phyloP scores from a whole-genome alignment of 345 rosid genomes.

The Acer saccharum region DNA sequence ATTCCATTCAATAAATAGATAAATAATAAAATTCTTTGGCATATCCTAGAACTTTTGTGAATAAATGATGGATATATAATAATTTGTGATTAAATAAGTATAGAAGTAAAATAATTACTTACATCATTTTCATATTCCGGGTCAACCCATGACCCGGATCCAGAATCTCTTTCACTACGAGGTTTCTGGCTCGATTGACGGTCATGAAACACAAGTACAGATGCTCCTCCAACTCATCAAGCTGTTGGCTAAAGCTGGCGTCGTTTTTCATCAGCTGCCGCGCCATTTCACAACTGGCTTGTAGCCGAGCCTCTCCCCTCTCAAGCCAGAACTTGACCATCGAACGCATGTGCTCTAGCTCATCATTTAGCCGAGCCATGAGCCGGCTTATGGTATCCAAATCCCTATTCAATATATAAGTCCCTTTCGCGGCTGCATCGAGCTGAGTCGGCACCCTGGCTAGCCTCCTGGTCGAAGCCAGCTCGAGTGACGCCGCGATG shows the following conservation, averaged over 20 bases:
- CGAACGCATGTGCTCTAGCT: constrained; percentile 52
- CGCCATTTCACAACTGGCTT: constrained; percentile 49
- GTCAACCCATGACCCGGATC: constrained; percentile 26
- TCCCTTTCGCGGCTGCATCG: constrained; percentile 79
- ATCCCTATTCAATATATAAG: constrained; percentile 68
- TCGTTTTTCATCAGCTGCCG: constrained; percentile 52
- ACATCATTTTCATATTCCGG: not conserved
- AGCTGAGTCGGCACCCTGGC: constrained; percentile 46
- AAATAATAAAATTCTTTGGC: too few relatives aligned
- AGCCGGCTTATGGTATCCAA: constrained; percentile 72
- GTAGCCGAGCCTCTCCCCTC: constrained; percentile 47
- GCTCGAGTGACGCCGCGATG: constrained; percentile 35
- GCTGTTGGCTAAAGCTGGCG: constrained; percentile 48
- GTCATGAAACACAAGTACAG: constrained; percentile 84
- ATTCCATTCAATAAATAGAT: too few relatives aligned
- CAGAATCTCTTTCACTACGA: constrained; percentile 52
- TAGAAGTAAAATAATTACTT: not conserved
- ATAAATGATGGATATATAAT: too few relatives aligned
- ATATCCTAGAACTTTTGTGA: not conserved
- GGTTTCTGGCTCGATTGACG: constrained; percentile 69
- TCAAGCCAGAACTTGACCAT: constrained; percentile 60
- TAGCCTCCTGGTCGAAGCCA: constrained; percentile 41
- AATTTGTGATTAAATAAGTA: not conserved
- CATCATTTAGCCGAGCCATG: constrained; percentile 61
- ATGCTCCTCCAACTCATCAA: constrained; percentile 86